A percentile compares a stretch with the other conserved stretches of the same genome.
phyloP scores from a whole-genome alignment of 1,139 yeast species.

The Blastobotrys raffinosifermentans region DNA sequence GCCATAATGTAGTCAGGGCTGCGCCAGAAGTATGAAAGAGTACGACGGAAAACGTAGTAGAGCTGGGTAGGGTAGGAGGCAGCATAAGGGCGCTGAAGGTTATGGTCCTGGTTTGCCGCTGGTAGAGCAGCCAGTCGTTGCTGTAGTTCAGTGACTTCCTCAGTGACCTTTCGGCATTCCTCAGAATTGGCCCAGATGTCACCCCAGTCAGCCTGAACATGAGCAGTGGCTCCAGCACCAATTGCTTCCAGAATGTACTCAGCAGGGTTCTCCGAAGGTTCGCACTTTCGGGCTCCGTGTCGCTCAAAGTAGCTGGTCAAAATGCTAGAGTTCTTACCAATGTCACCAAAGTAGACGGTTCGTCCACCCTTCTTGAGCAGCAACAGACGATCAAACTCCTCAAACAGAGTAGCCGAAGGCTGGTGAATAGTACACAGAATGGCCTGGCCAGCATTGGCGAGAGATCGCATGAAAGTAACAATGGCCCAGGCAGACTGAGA shows the following conservation, averaged over 20 bases:
- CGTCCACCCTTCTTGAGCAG: constrained; percentile 51
- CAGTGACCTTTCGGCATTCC: constrained; percentile 35
- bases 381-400: constrained; percentile 46
- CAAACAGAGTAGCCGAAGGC: constrained; percentile 52
- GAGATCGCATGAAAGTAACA: constrained; percentile 44
- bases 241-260: constrained; percentile 59
- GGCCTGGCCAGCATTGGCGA: constrained; percentile 53
- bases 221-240: constrained; percentile 65
- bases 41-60: constrained; percentile 34
- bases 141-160: constrained; percentile 35
- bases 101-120: constrained; percentile 14
- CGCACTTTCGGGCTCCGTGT: constrained; percentile 45
- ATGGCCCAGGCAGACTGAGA: constrained; percentile 57
- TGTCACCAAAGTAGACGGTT: constrained; percentile 64
- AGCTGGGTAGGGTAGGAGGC: constrained; percentile 35
- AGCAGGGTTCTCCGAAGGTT: constrained; percentile 53
- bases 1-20: constrained; percentile 42
- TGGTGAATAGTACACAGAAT: constrained; percentile 54
- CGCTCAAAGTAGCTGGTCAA: constrained; percentile 52
- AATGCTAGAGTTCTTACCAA: constrained; percentile 48
- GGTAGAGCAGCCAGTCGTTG: constrained; percentile 26
- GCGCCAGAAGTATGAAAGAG: constrained; percentile 39
- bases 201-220: constrained; percentile 40
- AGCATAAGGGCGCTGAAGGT: constrained; percentile 27
- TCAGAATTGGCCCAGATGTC: constrained; percentile 39